Evolutionary conservation across 2,329 filamentous ascomycete genomes (phyloP).

Genomic region (Phaeophleospora eucalypticola): DNA sequence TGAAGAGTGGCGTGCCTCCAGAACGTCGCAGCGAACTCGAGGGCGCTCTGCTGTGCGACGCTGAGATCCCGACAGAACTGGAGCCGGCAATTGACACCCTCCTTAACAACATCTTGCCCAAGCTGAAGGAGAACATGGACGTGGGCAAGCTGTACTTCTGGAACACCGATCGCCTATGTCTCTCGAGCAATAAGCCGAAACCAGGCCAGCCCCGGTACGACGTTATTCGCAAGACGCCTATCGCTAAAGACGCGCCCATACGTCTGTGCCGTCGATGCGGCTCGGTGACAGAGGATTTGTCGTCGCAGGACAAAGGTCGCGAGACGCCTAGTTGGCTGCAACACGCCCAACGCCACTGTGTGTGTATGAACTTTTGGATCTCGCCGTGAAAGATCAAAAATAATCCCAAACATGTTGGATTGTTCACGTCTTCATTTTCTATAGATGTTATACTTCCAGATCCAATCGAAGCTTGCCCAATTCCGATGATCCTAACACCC

Average conservation of each 20-base stretch:
- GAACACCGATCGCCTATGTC: constrained; percentile 65
- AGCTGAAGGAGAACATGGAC: constrained; percentile 59
- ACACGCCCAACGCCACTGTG: constrained; percentile 30
- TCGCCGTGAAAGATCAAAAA: constrained; percentile 10
- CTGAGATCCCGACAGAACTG: constrained; percentile 49
- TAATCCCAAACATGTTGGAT: no score
- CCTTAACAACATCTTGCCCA: constrained; percentile 49
- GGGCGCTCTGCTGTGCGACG: constrained; percentile 51
- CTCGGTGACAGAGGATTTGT: constrained; percentile 45
- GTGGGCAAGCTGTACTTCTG: constrained; percentile 67
- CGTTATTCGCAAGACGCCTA: constrained; percentile 51
- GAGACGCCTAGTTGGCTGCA: constrained; percentile 28
- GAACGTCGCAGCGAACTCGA: constrained; percentile 48
- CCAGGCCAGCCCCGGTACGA: constrained; percentile 49
- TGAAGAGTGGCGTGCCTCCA: constrained; percentile 41
- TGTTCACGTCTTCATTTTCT: no score
- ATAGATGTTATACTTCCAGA: no score
- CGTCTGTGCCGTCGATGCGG: constrained; percentile 45
- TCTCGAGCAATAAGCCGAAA: constrained; percentile 25
- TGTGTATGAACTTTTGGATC: constrained; percentile 30
- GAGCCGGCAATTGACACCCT: constrained; percentile 47
- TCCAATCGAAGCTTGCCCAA: no score
- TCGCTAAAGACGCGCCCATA: constrained; percentile 32
- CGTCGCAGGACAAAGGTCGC: constrained; percentile 20
- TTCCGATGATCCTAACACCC: no score